These are phyloP conservation scores for Pestalotiopsis sp. DNA, from an alignment of 2,329 filamentous ascomycete species.

Conservation along the genomic window DNA sequence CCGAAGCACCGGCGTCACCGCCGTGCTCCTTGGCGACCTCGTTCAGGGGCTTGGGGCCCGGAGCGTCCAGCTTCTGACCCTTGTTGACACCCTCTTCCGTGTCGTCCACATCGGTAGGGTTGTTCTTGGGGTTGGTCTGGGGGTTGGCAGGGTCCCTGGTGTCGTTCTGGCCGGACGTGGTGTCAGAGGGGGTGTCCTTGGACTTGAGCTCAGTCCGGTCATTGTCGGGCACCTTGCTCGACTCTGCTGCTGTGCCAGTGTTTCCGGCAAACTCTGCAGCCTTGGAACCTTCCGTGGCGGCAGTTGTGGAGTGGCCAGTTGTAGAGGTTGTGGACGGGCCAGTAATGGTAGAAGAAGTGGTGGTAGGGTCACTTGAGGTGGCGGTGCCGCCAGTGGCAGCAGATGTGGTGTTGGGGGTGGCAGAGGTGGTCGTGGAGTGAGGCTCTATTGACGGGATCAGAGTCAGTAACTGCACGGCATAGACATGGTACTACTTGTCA, in stretches of 20 bases:
- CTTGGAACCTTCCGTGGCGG: conserved; percentile 11
- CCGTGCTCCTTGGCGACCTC: conserved; percentile 29
- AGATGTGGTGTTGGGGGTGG: conserved; percentile 11
- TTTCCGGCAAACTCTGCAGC: conserved; percentile 23
- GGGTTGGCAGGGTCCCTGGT: conserved; percentile 38
- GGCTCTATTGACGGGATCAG: background rate
- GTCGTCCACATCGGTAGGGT: conserved; percentile 39
- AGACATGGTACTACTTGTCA: conserved; percentile 2
- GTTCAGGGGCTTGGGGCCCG: conserved; percentile 43
- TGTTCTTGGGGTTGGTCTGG: conserved; percentile 31
- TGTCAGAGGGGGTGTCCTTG: conserved; percentile 22
- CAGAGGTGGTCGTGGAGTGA: background rate
- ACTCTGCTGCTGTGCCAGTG: conserved; percentile 25
- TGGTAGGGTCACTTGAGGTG: conserved; percentile 3
- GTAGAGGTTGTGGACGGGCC: background rate
- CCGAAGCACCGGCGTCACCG: conserved; percentile 25
- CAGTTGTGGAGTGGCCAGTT: conserved; percentile 8
- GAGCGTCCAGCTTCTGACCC: conserved; percentile 37
- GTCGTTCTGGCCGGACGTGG: conserved; percentile 37
- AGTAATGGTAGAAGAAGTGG: background rate
- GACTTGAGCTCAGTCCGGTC: conserved; percentile 27
- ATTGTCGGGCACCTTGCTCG: conserved; percentile 25
- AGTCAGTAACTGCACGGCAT: background rate
- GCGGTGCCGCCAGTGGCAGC: background rate
- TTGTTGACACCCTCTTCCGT: conserved; percentile 31